Evolutionary conservation across 345 rosid species (phyloP), one percentile per base, ranked within the genome.

Genomic region (Luvunga scandens): DNA sequence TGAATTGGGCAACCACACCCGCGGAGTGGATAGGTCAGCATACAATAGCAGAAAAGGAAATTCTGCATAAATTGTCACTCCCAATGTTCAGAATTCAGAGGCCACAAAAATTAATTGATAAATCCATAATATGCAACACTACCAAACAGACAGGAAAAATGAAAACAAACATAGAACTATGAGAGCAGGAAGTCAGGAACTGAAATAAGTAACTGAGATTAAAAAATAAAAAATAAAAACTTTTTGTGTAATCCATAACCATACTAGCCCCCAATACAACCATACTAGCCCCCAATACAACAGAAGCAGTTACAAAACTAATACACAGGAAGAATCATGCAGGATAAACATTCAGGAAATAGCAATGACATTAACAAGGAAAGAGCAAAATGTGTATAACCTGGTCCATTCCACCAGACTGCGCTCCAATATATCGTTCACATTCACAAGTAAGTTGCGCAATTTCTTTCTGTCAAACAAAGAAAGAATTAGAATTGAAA

Each of bases 361-460:
- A 5, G 53, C 9, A 69, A 66, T 12, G 12, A 76, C 71, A 62
- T 18, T 67, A 24, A 14, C 22, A 10, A 62, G 38, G 2, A 55
- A 69, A 8, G 42, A 69, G 63, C 50, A 80, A 60, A 27, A 45
- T 39, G 42, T 31, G 16, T 31, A 30, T 48, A 75, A 96, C 98
- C 97, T 97, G 99, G 83, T 94, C 99, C 99, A 97, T 97, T 74
- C 99, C 99, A 79, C 99, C 99, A 69, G 99, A 94, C 68, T 91
- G 99, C 7, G 98, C 94, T 84, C 99, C 99, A 71, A 97, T 91
- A 75, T 97, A 98, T 71, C 90, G 88, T 86, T 94, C 99, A 76
- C 99, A 94, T 18, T 90, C 97, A 75, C 99, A 94, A 4, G 99
- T 94, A 75, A 97, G 85, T 53, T 97, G 99, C 25, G 99, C 99